A percentile compares a stretch with the other conserved stretches of the same genome.
phyloP scores from a whole-genome alignment of 306 rosid genomes.

The Trifolium pratense region DNA sequence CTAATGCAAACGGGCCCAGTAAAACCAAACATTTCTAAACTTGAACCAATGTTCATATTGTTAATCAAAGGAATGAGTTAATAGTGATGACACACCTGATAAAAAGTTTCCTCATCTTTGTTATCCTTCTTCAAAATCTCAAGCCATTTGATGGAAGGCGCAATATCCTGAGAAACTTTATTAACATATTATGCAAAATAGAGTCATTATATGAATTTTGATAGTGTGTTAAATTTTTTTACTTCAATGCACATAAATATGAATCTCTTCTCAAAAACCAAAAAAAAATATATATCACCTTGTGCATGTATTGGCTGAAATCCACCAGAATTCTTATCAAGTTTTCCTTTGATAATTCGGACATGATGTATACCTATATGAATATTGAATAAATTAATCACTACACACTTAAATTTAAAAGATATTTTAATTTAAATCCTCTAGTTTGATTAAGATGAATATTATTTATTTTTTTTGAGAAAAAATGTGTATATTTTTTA shows the following conservation, averaged over 20 bases:
- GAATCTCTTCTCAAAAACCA: not conserved
- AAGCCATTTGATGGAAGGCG: constrained; percentile 57
- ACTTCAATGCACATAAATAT: not conserved
- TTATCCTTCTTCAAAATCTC: constrained; percentile 52
- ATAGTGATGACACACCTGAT: constrained; percentile 38
- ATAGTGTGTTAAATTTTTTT: not conserved
- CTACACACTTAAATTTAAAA: not conserved
- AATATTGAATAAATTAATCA: not conserved
- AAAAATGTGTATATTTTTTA: too few relatives aligned
- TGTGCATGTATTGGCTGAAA: constrained; percentile 43
- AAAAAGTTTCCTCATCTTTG: constrained; percentile 44
- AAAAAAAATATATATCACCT: constrained; percentile 43
- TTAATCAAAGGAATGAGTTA: not conserved
- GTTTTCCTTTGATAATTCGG: not conserved
- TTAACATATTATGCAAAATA: constrained; percentile 35
- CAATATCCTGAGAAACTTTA: constrained; percentile 50
- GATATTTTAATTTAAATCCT: not conserved
- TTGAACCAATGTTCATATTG: not conserved
- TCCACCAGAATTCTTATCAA: not conserved
- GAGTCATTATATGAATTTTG: not conserved
- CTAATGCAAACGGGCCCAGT: too few relatives aligned
- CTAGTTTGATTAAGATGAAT: too few relatives aligned
- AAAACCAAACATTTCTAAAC: not conserved
- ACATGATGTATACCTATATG: not conserved
- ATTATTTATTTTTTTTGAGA: too few relatives aligned